phyloP scores from a whole-genome alignment of 805 yeast species.

The Groenewaldozyma tartarivorans region DNA sequence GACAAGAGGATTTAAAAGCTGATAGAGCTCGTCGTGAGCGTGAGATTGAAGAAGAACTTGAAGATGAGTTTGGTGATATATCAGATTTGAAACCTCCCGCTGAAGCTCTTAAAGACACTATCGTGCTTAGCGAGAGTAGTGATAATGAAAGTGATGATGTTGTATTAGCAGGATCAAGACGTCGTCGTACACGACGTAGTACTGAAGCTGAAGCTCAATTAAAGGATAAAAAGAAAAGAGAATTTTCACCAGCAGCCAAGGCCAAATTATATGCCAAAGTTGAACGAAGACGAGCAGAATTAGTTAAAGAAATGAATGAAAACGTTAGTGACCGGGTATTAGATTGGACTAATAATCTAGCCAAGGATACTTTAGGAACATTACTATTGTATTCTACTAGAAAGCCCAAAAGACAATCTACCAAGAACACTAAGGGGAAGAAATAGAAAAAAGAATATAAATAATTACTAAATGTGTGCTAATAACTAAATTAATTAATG shows the following conservation, averaged over 20 bases:
- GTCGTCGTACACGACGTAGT: not conserved
- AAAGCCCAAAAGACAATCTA: slow-evolving; percentile 14
- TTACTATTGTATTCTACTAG: slow-evolving; percentile 22
- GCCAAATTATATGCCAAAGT: not conserved
- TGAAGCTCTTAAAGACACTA: slow-evolving; percentile 7
- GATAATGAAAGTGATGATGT: slow-evolving; percentile 8
- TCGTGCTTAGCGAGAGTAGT: slow-evolving; percentile 4
- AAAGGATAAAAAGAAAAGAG: not conserved
- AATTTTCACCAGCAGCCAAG: not conserved
- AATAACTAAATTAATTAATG: slow-evolving; percentile 2
- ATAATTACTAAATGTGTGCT: not conserved
- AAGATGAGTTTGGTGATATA: slow-evolving; percentile 16
- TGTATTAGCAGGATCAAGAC: not conserved
- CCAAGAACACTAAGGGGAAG: not conserved
- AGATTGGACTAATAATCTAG: slow-evolving; percentile 19
- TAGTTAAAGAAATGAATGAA: slow-evolving; percentile 10
- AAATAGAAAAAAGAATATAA: not conserved
- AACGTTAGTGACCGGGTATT: slow-evolving; percentile 14
- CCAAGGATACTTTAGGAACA: slow-evolving; percentile 17
- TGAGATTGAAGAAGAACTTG: slow-evolving; percentile 15
- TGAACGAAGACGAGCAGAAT: slow-evolving; percentile 9
- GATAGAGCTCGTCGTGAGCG: slow-evolving; percentile 15
- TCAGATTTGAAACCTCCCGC: too few relatives aligned
- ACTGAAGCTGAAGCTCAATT: not conserved
- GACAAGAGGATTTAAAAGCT: slow-evolving; percentile 29